Conservation (phyloP, 1,139 yeast species). For the Yamadazyma sp. region DNA sequence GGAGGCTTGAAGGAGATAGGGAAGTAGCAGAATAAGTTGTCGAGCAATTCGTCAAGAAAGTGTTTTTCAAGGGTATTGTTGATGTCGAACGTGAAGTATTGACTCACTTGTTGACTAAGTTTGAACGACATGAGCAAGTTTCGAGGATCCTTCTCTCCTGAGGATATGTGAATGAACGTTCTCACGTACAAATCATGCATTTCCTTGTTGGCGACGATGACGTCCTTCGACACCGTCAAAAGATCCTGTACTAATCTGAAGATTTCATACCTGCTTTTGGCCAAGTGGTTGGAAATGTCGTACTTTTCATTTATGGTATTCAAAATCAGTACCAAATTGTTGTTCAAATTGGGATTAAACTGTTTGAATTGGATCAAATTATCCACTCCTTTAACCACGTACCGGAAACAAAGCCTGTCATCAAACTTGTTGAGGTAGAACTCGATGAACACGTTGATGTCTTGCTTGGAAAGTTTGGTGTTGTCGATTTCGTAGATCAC, state of each 20-base stretch:
- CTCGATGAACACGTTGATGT: slow-evolving; percentile 62
- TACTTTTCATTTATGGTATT: slow-evolving; percentile 44
- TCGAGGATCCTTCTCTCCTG: slow-evolving; percentile 93
- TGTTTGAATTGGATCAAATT: slow-evolving; percentile 51
- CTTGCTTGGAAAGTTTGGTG: slow-evolving; percentile 53
- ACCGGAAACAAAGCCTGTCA: slow-evolving; percentile 56
- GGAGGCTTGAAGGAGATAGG: slow-evolving; percentile 97
- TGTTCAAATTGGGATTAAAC: slow-evolving; percentile 30
- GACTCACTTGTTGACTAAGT: slow-evolving; percentile 52
- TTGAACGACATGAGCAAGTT: slow-evolving; percentile 73
- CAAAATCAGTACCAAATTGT: slow-evolving; percentile 38
- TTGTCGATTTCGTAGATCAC: slow-evolving; percentile 43
- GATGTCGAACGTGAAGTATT: slow-evolving; percentile 39
- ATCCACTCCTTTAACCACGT: slow-evolving; percentile 56
- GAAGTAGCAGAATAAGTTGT: slow-evolving; percentile 88
- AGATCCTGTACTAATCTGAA: slow-evolving; percentile 50
- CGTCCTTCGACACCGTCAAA: slow-evolving; percentile 20
- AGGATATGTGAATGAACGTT: slow-evolving; percentile 65
- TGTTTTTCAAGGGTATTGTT: slow-evolving; percentile 38
- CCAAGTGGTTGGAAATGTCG: slow-evolving; percentile 62
- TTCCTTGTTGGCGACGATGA: slow-evolving; percentile 11
- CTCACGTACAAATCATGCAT: slow-evolving; percentile 45
- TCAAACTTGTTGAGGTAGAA: slow-evolving; percentile 68
- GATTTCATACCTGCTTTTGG: slow-evolving; percentile 61
- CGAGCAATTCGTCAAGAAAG: slow-evolving; percentile 62